Conservation (phyloP, 139 green algal species). For the Tetradesmus obliquus region DNA sequence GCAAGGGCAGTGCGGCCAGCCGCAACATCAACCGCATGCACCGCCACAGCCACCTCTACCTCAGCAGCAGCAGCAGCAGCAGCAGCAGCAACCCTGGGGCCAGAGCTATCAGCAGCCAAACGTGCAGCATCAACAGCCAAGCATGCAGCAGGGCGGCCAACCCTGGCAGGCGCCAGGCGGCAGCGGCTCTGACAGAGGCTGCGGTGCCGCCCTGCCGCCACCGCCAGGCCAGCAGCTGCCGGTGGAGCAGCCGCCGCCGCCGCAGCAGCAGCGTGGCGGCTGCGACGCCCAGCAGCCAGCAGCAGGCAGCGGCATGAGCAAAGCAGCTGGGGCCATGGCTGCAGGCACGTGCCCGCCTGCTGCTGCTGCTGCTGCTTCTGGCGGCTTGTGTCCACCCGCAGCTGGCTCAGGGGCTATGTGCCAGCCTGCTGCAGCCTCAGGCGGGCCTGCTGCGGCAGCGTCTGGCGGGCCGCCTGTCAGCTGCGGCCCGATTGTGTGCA, state of each 20-base stretch:
- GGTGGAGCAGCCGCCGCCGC: not conserved
- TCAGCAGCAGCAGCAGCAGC: conserved; percentile 5
- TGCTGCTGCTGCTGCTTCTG: conserved; percentile 19
- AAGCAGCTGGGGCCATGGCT: not conserved
- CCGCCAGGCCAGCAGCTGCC: not conserved
- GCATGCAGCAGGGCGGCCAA: not conserved
- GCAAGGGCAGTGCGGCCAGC: not conserved
- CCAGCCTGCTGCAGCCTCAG: not conserved
- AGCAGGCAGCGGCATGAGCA: not conserved
- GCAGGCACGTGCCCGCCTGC: not conserved
- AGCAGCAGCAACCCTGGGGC: not conserved
- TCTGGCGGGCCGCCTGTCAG: not conserved
- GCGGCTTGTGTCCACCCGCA: not conserved
- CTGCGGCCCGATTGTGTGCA: not conserved
- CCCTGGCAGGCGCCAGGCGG: not conserved
- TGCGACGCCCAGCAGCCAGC: not conserved
- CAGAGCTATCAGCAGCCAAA: not conserved
- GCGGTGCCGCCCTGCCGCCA: not conserved
- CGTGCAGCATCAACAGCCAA: conserved; percentile 1
- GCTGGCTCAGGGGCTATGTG: not conserved
- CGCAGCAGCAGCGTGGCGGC: not conserved
- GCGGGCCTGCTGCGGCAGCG: not conserved
- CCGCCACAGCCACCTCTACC: not conserved
- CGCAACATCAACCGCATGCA: conserved; percentile 10
- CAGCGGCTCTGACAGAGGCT: not conserved